These are phyloP conservation scores for Globisporangium yorkense DNA, from an alignment of 352 stramenopile genomes.

Conservation along the genomic window DNA sequence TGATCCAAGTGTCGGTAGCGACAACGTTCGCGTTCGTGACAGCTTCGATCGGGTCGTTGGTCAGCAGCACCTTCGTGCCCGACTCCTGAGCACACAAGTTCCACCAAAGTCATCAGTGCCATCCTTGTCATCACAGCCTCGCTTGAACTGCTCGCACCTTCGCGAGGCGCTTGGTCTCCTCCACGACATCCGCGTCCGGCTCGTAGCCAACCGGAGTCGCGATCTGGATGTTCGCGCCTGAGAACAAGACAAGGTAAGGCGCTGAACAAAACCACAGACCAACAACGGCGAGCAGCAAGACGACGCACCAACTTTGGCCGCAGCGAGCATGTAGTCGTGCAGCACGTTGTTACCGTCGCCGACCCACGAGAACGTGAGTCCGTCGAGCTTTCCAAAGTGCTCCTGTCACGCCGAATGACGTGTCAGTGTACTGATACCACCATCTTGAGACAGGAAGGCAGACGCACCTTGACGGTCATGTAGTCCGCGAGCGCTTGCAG, in stretches of 20 bases:
- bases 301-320: constrained; percentile 72
- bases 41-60: constrained; percentile 90
- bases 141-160: constrained; percentile 13
- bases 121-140: neutral
- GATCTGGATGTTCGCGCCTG: constrained; percentile 91
- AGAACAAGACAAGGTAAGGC: no score
- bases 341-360: constrained; percentile 98
- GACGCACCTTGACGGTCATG: constrained; percentile 90
- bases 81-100: constrained; percentile 21
- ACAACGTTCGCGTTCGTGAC: constrained; percentile 93
- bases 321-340: constrained; percentile 97
- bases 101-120: neutral
- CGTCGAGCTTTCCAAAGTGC: constrained; percentile 81
- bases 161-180: constrained; percentile 86
- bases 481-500: constrained; percentile 97
- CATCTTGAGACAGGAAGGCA: neutral
- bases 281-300: neutral
- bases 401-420: constrained; percentile 20
- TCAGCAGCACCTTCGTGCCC: constrained; percentile 74
- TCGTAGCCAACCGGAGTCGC: constrained; percentile 93
- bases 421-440: no score
- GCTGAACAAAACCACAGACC: neutral
- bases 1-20: constrained; percentile 97
- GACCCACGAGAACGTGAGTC: constrained; percentile 95
- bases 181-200: constrained; percentile 85